These are phyloP conservation scores for Cryomyces minteri DNA, from an alignment of 495 filamentous ascomycete genomes.

Conservation along the genomic window DNA sequence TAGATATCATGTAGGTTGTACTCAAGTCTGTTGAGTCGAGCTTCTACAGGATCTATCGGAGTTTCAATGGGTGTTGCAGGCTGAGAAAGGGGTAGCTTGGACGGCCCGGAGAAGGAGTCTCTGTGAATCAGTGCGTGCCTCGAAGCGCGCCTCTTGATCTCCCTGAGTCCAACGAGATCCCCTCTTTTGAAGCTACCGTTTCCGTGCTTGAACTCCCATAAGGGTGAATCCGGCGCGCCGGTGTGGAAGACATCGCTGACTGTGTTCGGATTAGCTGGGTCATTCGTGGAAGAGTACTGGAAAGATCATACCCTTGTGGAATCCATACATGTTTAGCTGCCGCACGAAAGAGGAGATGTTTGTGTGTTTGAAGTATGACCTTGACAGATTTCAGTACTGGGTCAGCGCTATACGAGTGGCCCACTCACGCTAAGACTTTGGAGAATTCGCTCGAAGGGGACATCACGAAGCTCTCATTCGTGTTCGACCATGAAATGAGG, in stretches of 20 bases:
- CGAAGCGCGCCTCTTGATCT: constrained; percentile 95
- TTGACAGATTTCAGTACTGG: constrained; percentile 23
- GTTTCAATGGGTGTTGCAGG: constrained; percentile 74
- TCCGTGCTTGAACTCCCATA: constrained; percentile 99
- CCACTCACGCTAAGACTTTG: constrained; percentile 84
- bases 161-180: constrained; percentile 74
- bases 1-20: constrained; percentile 68
- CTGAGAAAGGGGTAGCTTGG: constrained; percentile 40
- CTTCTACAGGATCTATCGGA: constrained; percentile 58
- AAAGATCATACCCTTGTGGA: constrained; percentile 73
- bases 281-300: not conserved
- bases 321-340: constrained; percentile 91
- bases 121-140: constrained; percentile 87
- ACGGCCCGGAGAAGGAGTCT: constrained; percentile 67
- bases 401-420: constrained; percentile 8
- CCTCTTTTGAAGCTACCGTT: constrained; percentile 95
- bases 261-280: constrained; percentile 18
- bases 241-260: constrained; percentile 99
- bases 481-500: constrained; percentile 85
- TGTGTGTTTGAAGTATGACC: constrained; percentile 60
- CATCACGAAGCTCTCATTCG: constrained; percentile 96
- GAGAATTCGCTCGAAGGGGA: constrained; percentile 94
- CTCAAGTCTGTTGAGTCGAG: constrained; percentile 57
- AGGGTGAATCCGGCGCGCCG: constrained; percentile 79
- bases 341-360: not conserved